Conservation (phyloP, 2,329 filamentous ascomycete species). For the Penicillium sp. region DNA sequence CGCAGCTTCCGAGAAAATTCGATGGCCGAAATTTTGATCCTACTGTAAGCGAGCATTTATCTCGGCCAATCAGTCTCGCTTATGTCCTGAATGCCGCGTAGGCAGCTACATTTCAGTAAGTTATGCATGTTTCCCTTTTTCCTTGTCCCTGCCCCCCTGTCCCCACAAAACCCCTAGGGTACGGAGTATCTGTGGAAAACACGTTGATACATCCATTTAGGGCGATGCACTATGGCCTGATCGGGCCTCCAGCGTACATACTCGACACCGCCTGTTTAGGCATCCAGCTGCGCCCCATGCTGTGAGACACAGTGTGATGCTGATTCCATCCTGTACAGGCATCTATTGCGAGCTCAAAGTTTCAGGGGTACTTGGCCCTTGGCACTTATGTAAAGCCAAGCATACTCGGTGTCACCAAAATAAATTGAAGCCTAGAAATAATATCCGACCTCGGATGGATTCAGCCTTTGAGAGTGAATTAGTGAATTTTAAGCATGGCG, state of each 20-base stretch:
- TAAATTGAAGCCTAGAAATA: neutral
- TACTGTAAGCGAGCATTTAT: neutral
- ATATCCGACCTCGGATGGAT: neutral
- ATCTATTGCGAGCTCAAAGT: neutral
- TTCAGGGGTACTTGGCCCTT: neutral
- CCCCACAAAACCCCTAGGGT: neutral
- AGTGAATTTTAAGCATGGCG: no score
- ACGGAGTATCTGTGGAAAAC: neutral
- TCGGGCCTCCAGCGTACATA: neutral
- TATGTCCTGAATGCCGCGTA: neutral
- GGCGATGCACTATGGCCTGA: neutral
- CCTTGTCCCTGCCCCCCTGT: neutral
- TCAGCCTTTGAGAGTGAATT: no score
- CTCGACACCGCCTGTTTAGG: neutral
- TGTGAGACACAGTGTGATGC: neutral
- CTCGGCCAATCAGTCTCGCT: neutral
- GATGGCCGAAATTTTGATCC: neutral
- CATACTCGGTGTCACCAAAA: neutral
- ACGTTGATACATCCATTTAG: neutral
- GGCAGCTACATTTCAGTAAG: neutral
- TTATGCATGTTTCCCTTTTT: neutral
- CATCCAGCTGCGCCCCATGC: neutral
- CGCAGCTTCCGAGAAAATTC: neutral
- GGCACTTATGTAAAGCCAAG: neutral
- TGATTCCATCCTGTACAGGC: neutral